Evolutionary conservation across 176 grass and related monocot genomes (phyloP), one percentile per base, ranked within the genome.

Genomic region (Microstegium vimineum): DNA sequence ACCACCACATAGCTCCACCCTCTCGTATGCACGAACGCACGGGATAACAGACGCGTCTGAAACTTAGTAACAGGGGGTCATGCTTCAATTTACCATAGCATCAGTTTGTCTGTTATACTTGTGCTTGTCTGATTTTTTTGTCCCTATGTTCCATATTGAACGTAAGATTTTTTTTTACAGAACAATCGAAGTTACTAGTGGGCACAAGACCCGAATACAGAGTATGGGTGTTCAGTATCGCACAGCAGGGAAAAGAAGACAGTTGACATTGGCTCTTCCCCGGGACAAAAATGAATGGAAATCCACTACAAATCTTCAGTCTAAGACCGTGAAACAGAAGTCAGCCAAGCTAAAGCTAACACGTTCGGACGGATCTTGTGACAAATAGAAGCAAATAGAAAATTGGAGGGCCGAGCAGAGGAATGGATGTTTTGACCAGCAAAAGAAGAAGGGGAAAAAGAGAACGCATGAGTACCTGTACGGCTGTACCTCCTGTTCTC

Each of bases 11-110:
- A 36, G 30, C 83, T 74, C 61, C 38, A 37, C 45, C 47, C 74
- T 82, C 75, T 69, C 51, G n/a, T 83, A 79, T 83, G 83, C 79
- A 86, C 88, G 78, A 84, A 33, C 83, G 73, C 88, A 90, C 73
- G 66, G 62, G 88, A 62, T 83, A 15, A 61, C 74, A 83, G 74
- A 62, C 22, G 41, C 15, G 25, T 79, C 88, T 83, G 88, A 86
- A 86, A 79, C 67, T 15, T 77, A 64, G 70, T 71, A 10, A 76
- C 16, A 35, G n/a, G 66, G 37, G 61, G 62, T 20, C 64, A n/a
- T 76, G 63, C 25, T 79, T 86, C 32, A 73, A 73, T 83, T 86
- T 80, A 75, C 68, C 47, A 73, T 73, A 67, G 84, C 79, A 79
- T 69, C 69, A 75, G 40, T 70, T 86, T 82, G 84, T 83, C 74